A percentile compares a stretch with the other conserved stretches of the same genome.
Evolutionary conservation across 2,329 filamentous ascomycete species (phyloP).

Genomic region (Salinomyces thailandicus): DNA sequence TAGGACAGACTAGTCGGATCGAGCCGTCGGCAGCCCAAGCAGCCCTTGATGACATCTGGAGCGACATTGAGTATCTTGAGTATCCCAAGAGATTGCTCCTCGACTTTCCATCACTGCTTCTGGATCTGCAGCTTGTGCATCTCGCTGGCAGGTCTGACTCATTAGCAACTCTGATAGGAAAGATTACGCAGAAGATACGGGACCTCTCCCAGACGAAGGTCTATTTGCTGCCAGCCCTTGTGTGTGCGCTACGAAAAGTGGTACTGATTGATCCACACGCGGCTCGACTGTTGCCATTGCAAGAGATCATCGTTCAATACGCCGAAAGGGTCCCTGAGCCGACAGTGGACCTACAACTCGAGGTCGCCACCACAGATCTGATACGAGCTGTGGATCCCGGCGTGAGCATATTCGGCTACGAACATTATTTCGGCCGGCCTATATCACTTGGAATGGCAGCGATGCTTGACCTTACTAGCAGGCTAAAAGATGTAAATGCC

Average conservation of each 20-base stretch:
- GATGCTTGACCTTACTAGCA: constrained; percentile 34
- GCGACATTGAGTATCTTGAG: constrained; percentile 38
- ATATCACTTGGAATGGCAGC: constrained; percentile 36
- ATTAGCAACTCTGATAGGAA: constrained; percentile 2
- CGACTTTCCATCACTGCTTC: constrained; percentile 28
- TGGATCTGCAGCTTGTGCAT: constrained; percentile 23
- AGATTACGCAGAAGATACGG: constrained; percentile 10
- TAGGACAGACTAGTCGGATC: neutral
- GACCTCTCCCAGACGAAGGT: constrained; percentile 18
- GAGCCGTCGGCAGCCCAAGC: neutral
- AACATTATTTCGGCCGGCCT: constrained; percentile 35
- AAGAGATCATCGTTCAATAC: constrained; percentile 31
- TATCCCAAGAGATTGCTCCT: constrained; percentile 33
- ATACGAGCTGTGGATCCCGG: constrained; percentile 23
- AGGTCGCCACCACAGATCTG: constrained; percentile 29
- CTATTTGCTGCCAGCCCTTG: constrained; percentile 23
- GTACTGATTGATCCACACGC: constrained; percentile 19
- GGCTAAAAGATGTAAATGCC: constrained; percentile 15
- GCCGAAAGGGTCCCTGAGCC: constrained; percentile 32
- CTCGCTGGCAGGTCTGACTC: constrained; percentile 18
- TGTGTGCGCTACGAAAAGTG: constrained; percentile 15
- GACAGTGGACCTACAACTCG: constrained; percentile 36
- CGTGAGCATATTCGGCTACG: constrained; percentile 24
- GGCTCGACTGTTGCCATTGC: constrained; percentile 26
- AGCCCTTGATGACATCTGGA: constrained; percentile 31